Base-by-base conservation (phyloP, 2,329 filamentous ascomycete genomes). In the Trichophyton simii region DNA sequence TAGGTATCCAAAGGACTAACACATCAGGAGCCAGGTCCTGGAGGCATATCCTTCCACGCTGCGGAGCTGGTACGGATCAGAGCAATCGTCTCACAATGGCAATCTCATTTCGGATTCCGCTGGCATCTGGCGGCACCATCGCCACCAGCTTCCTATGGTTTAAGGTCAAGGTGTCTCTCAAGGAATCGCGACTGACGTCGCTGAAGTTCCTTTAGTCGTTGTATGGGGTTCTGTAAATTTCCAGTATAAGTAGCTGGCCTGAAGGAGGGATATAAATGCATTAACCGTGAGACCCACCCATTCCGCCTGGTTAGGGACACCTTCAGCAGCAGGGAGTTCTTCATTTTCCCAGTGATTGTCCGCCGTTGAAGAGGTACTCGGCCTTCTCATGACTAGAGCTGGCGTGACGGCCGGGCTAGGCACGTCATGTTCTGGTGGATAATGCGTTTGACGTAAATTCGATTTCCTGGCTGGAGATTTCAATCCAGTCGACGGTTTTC, bases 321-420 rank as follows among this genome's bases (percentile, higher is more conserved):
- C 91, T 72, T 89, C 83, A 58, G 91, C 91, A 66, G 79, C 78
- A 64, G 89, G 89, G 67, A 96, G 79, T 36, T 41, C 38, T 13
- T 61, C 63, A 36, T 41, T 36, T 13, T 60, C 52, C 34, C 8
- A 20, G 28, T 28, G 58, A 31, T 58, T 78, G 63, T 83, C 78
- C 63, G 83, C 82, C 28, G 78, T 77, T 59, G 82, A 84, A 86
- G 85, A 89, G 72, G 87, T 88, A 58, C 77, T 85, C 38, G 82
- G 78, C 67, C 87, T 80, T 65, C 83, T 82, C 34, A 58, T 52
- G 67, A 92, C 81, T 15, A 91, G 90, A 13, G 90, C 90, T 1
- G 91, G 91, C 8, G 91, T 96, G 41, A 96, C 91, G 3, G 92
- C 91, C 62, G 96, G 80, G 72, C 89, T 95, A 58, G 91, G 91